These are phyloP conservation scores for Psilocybe sp. DNA, from an alignment of 768 basidiomycete genomes.

Conservation along the genomic window DNA sequence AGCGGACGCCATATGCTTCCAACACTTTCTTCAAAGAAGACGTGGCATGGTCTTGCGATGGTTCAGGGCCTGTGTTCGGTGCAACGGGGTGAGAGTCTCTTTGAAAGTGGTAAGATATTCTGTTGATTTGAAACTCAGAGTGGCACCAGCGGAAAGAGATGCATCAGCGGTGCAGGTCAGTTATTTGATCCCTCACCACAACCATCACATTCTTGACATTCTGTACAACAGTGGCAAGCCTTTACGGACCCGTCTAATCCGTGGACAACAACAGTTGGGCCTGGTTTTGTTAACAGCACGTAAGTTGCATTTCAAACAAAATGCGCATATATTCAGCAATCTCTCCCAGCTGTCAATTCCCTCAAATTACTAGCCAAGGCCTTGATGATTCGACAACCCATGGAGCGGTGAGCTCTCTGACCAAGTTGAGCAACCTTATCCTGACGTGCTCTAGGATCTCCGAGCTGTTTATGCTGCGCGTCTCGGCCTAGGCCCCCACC, in stretches of 20 bases:
- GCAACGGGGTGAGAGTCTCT: conserved; percentile 20
- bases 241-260: conserved; percentile 36
- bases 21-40: conserved; percentile 52
- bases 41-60: conserved; percentile 40
- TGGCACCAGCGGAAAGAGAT: conserved; percentile 19
- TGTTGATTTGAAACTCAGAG: conserved; percentile 13
- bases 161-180: conserved; percentile 33
- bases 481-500: conserved; percentile 30
- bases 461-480: conserved; percentile 40
- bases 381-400: conserved; percentile 42
- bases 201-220: background rate
- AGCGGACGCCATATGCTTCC: conserved; percentile 47
- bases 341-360: conserved; percentile 43
- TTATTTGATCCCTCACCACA: background rate
- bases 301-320: conserved; percentile 16
- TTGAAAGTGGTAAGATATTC: background rate
- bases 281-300: conserved; percentile 43
- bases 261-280: conserved; percentile 37
- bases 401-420: conserved; percentile 30
- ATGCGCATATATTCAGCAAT: background rate
- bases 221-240: conserved; percentile 39
- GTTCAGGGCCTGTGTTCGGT: conserved; percentile 36
- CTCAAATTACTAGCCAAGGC: conserved; percentile 44
- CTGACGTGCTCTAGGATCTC: conserved; percentile 32
- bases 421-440: too few relatives aligned